Base-by-base conservation (phyloP, 495 filamentous ascomycete genomes). In the Aspergillus olivimuriae region DNA sequence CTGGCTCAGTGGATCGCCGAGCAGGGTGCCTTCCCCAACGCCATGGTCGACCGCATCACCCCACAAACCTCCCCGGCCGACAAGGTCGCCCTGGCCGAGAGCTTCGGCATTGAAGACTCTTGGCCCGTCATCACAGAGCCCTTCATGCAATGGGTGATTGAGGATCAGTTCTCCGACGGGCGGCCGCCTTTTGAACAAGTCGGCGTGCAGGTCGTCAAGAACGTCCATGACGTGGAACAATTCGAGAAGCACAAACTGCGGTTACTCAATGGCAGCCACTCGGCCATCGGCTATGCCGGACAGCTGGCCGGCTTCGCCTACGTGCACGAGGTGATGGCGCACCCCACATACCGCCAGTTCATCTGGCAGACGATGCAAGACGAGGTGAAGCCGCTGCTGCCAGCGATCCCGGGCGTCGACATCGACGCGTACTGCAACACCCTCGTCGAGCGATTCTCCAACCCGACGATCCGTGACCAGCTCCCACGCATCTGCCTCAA, bases 231-330 rank as follows among this genome's bases (percentile, higher is more conserved):
- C 16, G 69, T 73, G 37, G 69, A 72, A 50, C 26, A 72, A 44
- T 73, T 69, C 46, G 69, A 73, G 58, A 71, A 62, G 61, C 68
- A 72, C 57, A 73, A 73, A 58, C 62, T 73, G 15, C 69, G 69
- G 12, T 53, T 73, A 39, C 63, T 73, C 17, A 73, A 73, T 42
- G 69, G 65, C 31, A 65, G 63, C 38, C 69, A 73, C 62, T 68
- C 68, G 1, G 65, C 65, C 17, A 57, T 73, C 8, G 65, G 63
- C 12, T 73, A 73, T 50, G 56, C 65, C 0, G 69, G 68, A n/a
- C 65, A 66, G 33, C 42, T 73, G 26, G 68, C 68, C 0, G 69
- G 69, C 39, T 72, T 68, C 50, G 46, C 63, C 37, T 72, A 70
- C 47, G 69, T 73, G 11, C 68, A 73, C 53, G 68, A 73, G 36